Percentiles rank a stretch among this genome's conserved stretches.
These are phyloP conservation scores for Syzygium grande DNA, from an alignment of 345 rosid genomes.

Conservation along the genomic window DNA sequence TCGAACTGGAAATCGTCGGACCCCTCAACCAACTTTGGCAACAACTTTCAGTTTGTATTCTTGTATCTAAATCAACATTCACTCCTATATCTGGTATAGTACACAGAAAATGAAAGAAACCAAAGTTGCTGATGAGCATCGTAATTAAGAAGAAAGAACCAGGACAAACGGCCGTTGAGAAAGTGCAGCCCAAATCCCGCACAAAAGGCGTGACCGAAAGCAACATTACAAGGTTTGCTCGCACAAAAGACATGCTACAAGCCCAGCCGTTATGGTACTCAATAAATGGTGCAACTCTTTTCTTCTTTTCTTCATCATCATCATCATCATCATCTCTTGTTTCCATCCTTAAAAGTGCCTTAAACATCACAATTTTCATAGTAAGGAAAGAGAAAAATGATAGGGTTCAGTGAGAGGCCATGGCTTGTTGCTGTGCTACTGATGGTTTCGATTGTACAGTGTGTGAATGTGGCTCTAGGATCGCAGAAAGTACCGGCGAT, in stretches of 20 bases:
- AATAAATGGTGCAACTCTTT: not conserved
- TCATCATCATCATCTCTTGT: not conserved
- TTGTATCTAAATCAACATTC: not conserved
- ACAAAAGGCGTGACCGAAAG: not conserved
- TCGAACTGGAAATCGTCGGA: not conserved
- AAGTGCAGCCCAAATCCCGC: not conserved
- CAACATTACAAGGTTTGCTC: not conserved
- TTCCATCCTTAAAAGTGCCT: not conserved
- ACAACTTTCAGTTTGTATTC: not conserved
- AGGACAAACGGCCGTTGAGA: not conserved
- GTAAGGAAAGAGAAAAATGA: not conserved
- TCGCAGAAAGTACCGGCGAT: slow-evolving; percentile 46
- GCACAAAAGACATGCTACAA: not conserved
- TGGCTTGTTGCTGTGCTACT: not conserved
- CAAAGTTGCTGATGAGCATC: not conserved
- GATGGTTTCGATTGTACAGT: not conserved
- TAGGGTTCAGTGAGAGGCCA: not conserved
- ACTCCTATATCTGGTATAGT: not conserved
- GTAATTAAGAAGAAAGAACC: not conserved
- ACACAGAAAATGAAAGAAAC: not conserved
- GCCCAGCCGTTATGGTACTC: not conserved
- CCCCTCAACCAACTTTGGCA: not conserved
- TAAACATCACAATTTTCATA: not conserved
- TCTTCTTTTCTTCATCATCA: not conserved
- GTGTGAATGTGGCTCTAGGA: not conserved